phyloP scores from a whole-genome alignment of 2,329 filamentous ascomycete genomes.

The Colletotrichum spaethianum region DNA sequence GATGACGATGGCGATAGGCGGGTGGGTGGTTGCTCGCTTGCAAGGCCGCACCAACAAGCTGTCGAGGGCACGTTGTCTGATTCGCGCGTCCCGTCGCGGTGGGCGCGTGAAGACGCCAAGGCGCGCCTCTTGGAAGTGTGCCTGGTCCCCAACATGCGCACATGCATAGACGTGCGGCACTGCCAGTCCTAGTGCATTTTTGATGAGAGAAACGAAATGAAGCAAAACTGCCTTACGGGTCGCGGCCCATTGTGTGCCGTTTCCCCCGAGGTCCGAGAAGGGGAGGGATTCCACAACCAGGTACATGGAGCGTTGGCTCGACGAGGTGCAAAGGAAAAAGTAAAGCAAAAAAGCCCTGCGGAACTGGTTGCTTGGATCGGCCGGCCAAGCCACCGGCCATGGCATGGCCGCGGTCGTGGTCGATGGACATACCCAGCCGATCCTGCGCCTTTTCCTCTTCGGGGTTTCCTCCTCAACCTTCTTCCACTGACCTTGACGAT shows the following conservation, averaged over 20 bases:
- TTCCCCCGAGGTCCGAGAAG: slow-evolving; percentile 31
- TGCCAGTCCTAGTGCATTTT: neutral
- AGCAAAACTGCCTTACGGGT: slow-evolving; percentile 39
- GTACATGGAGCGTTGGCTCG: slow-evolving; percentile 23
- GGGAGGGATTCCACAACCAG: slow-evolving; percentile 20
- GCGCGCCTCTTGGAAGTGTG: slow-evolving; percentile 22
- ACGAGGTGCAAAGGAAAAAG: neutral
- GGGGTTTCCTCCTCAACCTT: neutral
- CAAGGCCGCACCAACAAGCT: slow-evolving; percentile 17
- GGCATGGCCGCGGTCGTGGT: neutral
- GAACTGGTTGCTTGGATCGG: neutral
- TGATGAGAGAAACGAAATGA: slow-evolving; percentile 27
- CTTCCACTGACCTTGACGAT: neutral
- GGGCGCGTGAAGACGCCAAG: slow-evolving; percentile 27
- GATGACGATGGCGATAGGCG: slow-evolving; percentile 6
- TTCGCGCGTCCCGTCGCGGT: slow-evolving; percentile 8
- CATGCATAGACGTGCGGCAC: slow-evolving; percentile 22
- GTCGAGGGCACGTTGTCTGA: neutral
- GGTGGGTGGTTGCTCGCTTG: slow-evolving; percentile 11
- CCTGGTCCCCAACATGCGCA: slow-evolving; percentile 22
- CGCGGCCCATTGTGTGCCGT: slow-evolving; percentile 21
- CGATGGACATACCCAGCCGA: neutral
- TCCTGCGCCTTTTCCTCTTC: neutral
- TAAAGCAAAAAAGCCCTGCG: slow-evolving; percentile 9
- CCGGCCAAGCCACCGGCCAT: neutral